Evolutionary conservation across 495 filamentous ascomycete genomes (phyloP), one percentile per base, ranked within the genome.

Genomic region (Neurospora tetraspora): DNA sequence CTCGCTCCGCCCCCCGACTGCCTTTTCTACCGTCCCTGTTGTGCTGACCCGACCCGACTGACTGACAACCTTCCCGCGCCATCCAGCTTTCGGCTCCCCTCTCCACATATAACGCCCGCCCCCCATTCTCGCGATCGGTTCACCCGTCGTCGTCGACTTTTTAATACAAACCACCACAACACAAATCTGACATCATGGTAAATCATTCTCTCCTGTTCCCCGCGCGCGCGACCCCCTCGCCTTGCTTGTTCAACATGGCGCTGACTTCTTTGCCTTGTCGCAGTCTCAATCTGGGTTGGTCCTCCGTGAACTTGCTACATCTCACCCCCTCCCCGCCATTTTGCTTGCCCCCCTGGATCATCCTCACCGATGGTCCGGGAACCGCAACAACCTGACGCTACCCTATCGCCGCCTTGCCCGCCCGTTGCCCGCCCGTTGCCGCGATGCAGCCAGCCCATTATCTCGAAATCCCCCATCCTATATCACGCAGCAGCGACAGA

Each of bases 271-370:
- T 70, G 20, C 47, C 45, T 31, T 74, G 39, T 72, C 71, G 74
- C 77, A 91, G 89, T 89, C 88, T 87, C 87, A 89, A 89, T 90
- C 89, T 81, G 89, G 89, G 89, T 91, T 83, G 81, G 88, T 71
- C 78, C 77, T 70, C 72, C 75, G 40, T 72, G 36, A 36, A 72
- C 65, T 43, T 72, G 69, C 68, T 70, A 72, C 53, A 65, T 34
- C 75, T 70, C 72, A 37, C 69, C 73, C 70, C 70, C 39, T 71
- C 40, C 47, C 73, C 72, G 69, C 45, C 76, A 65, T 65, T 34
- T 65, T 34, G 53, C 53, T 65, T 65, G 53, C 53, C 14, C 53
- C 53, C 53, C 27, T 65, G 53, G 27, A 3, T 65, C 53, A 65
- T 65, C 53, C 27, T 65, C 53, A 65, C 53, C 53, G 53, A 34